A percentile compares a stretch with the other conserved stretches of the same genome.
phyloP scores from a whole-genome alignment of 2,329 filamentous ascomycete genomes.

The Nectriaceae sp. region DNA sequence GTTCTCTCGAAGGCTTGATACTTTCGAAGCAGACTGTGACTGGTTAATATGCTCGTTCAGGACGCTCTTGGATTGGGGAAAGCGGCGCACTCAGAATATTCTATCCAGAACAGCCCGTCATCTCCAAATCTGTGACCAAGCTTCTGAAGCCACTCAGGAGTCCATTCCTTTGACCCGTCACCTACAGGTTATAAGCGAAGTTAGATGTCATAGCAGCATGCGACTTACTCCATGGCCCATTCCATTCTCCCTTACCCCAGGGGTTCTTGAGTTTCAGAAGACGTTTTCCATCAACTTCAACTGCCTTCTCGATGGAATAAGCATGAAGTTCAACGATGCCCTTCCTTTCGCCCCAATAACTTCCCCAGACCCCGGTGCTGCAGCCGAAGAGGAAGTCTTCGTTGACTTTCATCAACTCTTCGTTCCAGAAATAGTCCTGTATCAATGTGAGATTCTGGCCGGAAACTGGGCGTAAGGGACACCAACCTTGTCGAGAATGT shows the following conservation, averaged over 20 bases:
- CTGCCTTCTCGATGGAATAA: slow-evolving; percentile 62
- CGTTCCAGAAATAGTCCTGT: slow-evolving; percentile 66
- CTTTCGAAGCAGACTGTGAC: slow-evolving; percentile 57
- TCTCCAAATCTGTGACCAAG: slow-evolving; percentile 75
- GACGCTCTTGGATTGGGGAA: no score
- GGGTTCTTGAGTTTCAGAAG: slow-evolving; percentile 72
- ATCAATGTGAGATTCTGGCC: not conserved
- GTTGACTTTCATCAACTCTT: slow-evolving; percentile 77
- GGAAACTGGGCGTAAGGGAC: not conserved
- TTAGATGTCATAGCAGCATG: not conserved
- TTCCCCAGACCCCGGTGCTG: slow-evolving; percentile 46
- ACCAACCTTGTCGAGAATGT: slow-evolving; percentile 70
- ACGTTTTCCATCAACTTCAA: slow-evolving; percentile 58
- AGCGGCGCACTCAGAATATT: slow-evolving; percentile 61
- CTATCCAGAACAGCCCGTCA: slow-evolving; percentile 68
- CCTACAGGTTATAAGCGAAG: slow-evolving; percentile 33
- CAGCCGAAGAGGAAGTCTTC: slow-evolving; percentile 73
- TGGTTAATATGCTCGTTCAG: no score
- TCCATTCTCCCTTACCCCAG: slow-evolving; percentile 82
- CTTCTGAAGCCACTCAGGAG: slow-evolving; percentile 72
- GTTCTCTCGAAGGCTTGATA: slow-evolving; percentile 61
- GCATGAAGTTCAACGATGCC: slow-evolving; percentile 62
- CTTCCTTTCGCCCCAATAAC: slow-evolving; percentile 44
- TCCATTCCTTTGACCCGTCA: slow-evolving; percentile 85
- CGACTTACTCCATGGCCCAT: slow-evolving; percentile 67